These are phyloP conservation scores for Exidia glandulosa DNA, from an alignment of 768 basidiomycete genomes.

Conservation along the genomic window DNA sequence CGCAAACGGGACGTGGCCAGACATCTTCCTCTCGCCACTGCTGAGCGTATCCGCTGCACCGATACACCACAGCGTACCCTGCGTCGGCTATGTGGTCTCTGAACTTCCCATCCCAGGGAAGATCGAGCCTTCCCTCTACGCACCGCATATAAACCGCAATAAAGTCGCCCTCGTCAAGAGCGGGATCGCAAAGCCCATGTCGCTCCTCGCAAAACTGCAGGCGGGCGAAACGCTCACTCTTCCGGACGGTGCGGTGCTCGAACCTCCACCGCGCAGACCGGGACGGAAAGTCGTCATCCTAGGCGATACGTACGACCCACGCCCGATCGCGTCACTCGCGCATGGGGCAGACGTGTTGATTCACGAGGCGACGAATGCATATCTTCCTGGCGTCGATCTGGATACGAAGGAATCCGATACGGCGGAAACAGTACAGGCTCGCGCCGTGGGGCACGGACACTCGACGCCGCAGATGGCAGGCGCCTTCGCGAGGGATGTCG, in stretches of 20 bases:
- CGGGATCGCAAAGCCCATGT: conserved; percentile 30
- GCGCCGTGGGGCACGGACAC: conserved; percentile 17
- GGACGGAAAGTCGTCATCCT: conserved; percentile 16
- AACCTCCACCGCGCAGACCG: conserved; percentile 50
- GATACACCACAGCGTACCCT: conserved; percentile 70
- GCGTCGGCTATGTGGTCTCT: conserved; percentile 64
- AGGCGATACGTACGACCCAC: conserved; percentile 21
- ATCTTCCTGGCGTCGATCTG: conserved; percentile 13
- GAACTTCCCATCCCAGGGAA: conserved; percentile 70
- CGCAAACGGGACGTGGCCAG: conserved; percentile 48
- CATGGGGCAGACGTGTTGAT: conserved; percentile 15
- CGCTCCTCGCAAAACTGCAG: conserved; percentile 55
- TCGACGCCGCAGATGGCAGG: conserved; percentile 20
- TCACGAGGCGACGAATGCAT: conserved; percentile 23
- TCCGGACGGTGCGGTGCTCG: conserved; percentile 59
- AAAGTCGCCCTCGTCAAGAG: conserved; percentile 25
- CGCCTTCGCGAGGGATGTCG: conserved; percentile 12
- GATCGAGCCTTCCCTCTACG: conserved; percentile 55
- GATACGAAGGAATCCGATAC: conserved; percentile 6
- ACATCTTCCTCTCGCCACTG: conserved; percentile 45
- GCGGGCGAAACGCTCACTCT: conserved; percentile 52
- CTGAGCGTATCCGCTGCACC: conserved; percentile 67
- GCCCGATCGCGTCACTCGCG: conserved; percentile 4
- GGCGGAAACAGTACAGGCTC: conserved; percentile 7
- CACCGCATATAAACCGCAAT: conserved; percentile 58